Percentiles rank a stretch among this genome's conserved stretches.
These are phyloP conservation scores for Xeromyces bisporus DNA, from an alignment of 495 filamentous ascomycete species.

Conservation along the genomic window DNA sequence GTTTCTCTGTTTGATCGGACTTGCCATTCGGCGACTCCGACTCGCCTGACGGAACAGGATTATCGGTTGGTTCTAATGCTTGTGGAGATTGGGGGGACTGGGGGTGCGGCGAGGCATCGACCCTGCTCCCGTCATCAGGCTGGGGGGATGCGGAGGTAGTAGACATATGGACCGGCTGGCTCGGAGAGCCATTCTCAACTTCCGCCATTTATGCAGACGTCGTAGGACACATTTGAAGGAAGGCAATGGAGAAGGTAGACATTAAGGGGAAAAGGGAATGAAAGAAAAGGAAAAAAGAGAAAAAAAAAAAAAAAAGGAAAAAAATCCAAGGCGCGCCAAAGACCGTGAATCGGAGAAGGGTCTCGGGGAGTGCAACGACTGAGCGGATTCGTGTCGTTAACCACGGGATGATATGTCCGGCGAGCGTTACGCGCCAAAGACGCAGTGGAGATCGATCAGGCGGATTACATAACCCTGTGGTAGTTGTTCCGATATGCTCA, in stretches of 20 bases:
- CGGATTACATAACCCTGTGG: constrained; percentile 10
- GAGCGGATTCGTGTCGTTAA: constrained; percentile 12
- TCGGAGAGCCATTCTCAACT: constrained; percentile 22
- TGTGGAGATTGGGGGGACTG: constrained; percentile 13
- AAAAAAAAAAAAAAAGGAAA: constrained; percentile 10
- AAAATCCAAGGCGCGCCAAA: constrained; percentile 16
- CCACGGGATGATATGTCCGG: constrained; percentile 6
- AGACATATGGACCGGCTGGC: constrained; percentile 18
- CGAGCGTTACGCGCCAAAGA: constrained; percentile 2
- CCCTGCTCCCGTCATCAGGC: constrained; percentile 17
- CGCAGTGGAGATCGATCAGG: constrained; percentile 1
- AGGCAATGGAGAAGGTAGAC: constrained; percentile 10
- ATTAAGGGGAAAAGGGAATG: constrained; percentile 19
- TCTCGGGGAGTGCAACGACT: no score
- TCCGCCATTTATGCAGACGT: constrained; percentile 31
- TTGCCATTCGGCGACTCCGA: constrained; percentile 15
- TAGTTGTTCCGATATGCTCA: constrained; percentile 17
- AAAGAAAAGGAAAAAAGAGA: constrained; percentile 11
- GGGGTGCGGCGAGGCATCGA: constrained; percentile 14
- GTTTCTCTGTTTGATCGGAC: constrained; percentile 9
- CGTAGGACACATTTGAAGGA: constrained; percentile 16
- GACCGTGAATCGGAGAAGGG: no score
- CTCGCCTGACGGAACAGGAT: constrained; percentile 15
- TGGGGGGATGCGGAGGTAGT: constrained; percentile 12
- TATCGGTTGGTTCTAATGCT: no score